Evolutionary conservation across 495 filamentous ascomycete genomes (phyloP).

Genomic region (Aspergillus panamensis): DNA sequence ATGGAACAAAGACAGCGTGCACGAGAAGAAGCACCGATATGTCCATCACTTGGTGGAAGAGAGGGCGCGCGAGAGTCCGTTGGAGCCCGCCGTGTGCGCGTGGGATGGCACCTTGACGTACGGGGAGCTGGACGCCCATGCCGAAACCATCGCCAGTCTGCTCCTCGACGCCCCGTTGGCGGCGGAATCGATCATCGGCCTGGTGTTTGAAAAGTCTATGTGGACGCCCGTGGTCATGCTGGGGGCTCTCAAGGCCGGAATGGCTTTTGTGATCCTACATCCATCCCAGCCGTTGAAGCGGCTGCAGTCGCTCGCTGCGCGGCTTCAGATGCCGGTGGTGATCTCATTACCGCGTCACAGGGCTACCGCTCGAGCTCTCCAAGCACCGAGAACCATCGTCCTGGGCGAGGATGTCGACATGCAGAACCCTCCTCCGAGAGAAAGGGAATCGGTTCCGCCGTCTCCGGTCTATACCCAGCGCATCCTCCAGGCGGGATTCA

Average conservation of each 20-base stretch:
- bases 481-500: background rate
- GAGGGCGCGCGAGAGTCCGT: no score
- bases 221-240: background rate
- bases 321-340: background rate
- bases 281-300: background rate
- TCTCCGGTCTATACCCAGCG: background rate
- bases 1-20: no score
- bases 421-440: background rate
- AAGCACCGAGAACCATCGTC: background rate
- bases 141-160: no score
- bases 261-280: background rate
- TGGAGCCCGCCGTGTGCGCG: background rate
- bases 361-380: background rate
- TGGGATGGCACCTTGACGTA: background rate
- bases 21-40: no score
- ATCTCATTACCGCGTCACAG: background rate
- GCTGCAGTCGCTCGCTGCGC: background rate
- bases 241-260: background rate
- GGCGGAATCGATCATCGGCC: background rate
- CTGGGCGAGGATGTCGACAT: background rate
- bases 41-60: no score
- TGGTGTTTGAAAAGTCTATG: background rate
- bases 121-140: background rate
- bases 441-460: no score
- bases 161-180: no score